Evolutionary conservation across 2,329 filamentous ascomycete species (phyloP).

Genomic region (Dichotomopilus funicola): DNA sequence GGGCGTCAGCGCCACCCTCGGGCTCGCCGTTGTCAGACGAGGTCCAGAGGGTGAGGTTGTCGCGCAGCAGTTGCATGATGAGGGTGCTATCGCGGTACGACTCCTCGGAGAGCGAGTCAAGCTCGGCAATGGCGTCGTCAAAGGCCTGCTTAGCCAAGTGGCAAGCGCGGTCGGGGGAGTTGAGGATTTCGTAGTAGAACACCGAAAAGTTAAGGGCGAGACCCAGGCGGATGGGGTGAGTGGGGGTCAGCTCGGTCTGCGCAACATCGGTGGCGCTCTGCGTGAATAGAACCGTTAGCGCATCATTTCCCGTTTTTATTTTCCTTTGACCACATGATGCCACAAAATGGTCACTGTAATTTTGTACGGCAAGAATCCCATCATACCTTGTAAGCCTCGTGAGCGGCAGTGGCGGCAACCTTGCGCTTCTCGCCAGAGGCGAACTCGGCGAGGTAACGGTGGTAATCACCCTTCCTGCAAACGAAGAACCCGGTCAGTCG

Average conservation of each 20-base stretch:
- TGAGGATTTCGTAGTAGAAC: conserved; percentile 99
- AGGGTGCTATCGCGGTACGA: conserved; percentile 98
- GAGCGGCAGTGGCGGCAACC: conserved; percentile 76
- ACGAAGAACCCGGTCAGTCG: conserved; percentile 8
- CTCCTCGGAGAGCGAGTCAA: conserved; percentile 95
- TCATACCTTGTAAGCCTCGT: conserved; percentile 91
- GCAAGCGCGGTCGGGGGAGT: conserved; percentile 95
- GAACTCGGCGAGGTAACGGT: conserved; percentile 92
- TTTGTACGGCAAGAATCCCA: not conserved
- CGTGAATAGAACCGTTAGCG: conserved; percentile 10
- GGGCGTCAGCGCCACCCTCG: conserved; percentile 56
- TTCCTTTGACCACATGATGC: too few relatives aligned
- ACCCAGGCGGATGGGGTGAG: conserved; percentile 95
- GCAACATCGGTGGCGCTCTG: conserved; percentile 96
- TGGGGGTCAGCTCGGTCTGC: conserved; percentile 93
- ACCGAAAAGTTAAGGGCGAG: conserved; percentile 98
- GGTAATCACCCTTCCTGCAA: conserved; percentile 89
- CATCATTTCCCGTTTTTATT: too few relatives aligned
- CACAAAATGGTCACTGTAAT: too few relatives aligned
- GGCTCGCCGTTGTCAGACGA: conserved; percentile 82
- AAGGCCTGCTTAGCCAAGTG: conserved; percentile 99
- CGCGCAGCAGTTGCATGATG: conserved; percentile 98
- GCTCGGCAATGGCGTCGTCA: conserved; percentile 96
- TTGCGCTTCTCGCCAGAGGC: conserved; percentile 89
- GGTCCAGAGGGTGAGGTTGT: conserved; percentile 97